Conservation (phyloP, 2,329 filamentous ascomycete species). For the Chaetomium sp. region DNA sequence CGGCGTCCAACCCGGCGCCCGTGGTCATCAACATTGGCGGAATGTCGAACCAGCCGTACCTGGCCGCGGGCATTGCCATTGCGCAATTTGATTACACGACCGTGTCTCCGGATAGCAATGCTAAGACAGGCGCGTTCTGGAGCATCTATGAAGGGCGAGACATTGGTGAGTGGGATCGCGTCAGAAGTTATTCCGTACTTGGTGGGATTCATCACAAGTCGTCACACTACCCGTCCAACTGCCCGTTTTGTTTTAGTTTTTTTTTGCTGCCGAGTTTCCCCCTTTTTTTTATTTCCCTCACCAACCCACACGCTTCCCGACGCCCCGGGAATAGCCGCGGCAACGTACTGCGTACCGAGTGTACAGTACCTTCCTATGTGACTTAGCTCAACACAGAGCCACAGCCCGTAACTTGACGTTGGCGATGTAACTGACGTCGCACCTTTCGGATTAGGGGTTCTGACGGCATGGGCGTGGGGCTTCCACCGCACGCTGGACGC, state of each 20-base stretch:
- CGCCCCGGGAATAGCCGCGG: neutral
- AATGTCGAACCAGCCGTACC: conserved; percentile 41
- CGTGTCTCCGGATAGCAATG: conserved; percentile 43
- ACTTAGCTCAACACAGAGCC: too few relatives aligned
- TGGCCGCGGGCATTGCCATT: conserved; percentile 41
- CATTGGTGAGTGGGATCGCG: conserved; percentile 32
- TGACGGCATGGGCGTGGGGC: conserved; percentile 51
- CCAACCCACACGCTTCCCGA: neutral
- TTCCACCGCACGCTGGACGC: conserved; percentile 48
- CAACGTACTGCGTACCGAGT: too few relatives aligned
- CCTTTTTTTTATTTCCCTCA: neutral
- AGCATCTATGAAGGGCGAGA: conserved; percentile 42
- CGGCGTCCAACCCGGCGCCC: conserved; percentile 31
- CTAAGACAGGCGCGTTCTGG: conserved; percentile 45
- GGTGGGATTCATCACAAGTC: too few relatives aligned
- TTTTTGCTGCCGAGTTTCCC: too few relatives aligned
- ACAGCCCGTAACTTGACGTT: too few relatives aligned
- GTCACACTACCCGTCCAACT: too few relatives aligned
- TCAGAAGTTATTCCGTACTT: neutral
- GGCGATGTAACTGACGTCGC: too few relatives aligned
- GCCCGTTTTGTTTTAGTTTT: too few relatives aligned
- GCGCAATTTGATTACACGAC: conserved; percentile 43
- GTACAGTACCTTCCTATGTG: too few relatives aligned
- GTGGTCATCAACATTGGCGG: conserved; percentile 46
- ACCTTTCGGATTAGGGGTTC: conserved; percentile 29